phyloP scores from a whole-genome alignment of 257 asterid species.

The Solanum gandarillasii region DNA sequence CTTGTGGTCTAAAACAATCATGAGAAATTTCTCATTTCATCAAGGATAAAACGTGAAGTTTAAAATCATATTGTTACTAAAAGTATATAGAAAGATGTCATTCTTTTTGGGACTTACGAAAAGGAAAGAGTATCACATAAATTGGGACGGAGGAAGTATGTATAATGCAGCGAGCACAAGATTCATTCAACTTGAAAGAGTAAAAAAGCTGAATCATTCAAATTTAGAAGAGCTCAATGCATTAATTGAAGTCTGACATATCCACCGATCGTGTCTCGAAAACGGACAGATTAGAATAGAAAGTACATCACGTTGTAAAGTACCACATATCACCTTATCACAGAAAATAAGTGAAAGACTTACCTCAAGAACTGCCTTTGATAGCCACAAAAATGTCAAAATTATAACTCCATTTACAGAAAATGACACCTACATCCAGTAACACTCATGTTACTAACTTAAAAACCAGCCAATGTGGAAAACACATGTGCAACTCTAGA shows the following conservation, averaged over 20 bases:
- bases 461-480: neutral
- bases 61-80: neutral
- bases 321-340: neutral
- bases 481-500: neutral
- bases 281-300: neutral
- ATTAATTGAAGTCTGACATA: neutral
- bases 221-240: neutral
- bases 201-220: neutral
- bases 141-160: neutral
- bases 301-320: neutral
- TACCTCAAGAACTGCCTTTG: constrained; percentile 86
- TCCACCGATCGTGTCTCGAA: neutral
- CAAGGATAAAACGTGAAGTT: neutral
- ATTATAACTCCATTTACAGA: constrained; percentile 81
- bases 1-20: neutral
- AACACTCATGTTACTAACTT: neutral
- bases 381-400: constrained; percentile 78
- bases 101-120: neutral
- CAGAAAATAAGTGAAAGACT: constrained; percentile 1
- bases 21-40: neutral
- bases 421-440: constrained; percentile 62
- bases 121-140: neutral
- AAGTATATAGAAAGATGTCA: neutral
- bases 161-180: neutral
- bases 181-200: neutral